phyloP scores from a whole-genome alignment of 495 filamentous ascomycete genomes.

The Hypomontagnella monticulosa region DNA sequence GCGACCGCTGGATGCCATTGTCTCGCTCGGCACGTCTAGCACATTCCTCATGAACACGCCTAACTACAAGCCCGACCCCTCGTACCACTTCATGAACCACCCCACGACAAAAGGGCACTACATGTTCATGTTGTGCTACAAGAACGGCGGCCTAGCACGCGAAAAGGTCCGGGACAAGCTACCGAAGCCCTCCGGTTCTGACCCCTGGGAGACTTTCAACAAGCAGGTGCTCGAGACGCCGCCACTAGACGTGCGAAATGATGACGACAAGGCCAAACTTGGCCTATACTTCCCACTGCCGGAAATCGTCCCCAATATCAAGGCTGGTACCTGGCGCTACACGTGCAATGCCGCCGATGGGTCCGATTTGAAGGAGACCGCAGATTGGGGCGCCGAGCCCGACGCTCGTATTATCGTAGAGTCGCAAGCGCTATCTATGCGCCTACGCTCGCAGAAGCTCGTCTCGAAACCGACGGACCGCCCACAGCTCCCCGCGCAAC shows the following conservation, averaged over 20 bases:
- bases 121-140: slow-evolving; percentile 99
- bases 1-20: slow-evolving; percentile 86
- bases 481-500: slow-evolving; percentile 76
- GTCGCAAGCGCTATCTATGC: slow-evolving; percentile 88
- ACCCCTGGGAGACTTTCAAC: slow-evolving; percentile 84
- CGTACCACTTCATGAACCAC: slow-evolving; percentile 91
- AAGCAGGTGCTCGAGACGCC: slow-evolving; percentile 67
- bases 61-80: slow-evolving; percentile 84
- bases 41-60: slow-evolving; percentile 97
- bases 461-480: slow-evolving; percentile 63
- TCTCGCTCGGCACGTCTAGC: slow-evolving; percentile 92
- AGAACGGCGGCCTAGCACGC: slow-evolving; percentile 93
- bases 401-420: slow-evolving; percentile 93
- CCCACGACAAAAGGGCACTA: slow-evolving; percentile 82
- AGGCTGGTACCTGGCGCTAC: slow-evolving; percentile 84
- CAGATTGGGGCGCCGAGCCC: slow-evolving; percentile 56
- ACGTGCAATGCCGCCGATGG: slow-evolving; percentile 65
- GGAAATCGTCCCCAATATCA: slow-evolving; percentile 93
- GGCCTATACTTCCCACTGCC: slow-evolving; percentile 94
- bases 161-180: slow-evolving; percentile 83
- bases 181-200: slow-evolving; percentile 51
- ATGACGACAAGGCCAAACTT: slow-evolving; percentile 73
- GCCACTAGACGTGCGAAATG: slow-evolving; percentile 67
- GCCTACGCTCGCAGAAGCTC: slow-evolving; percentile 80
- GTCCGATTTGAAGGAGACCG: slow-evolving; percentile 56